Evolutionary conservation across 345 rosid genomes (phyloP).

Genomic region (Eutrema yunnanense): DNA sequence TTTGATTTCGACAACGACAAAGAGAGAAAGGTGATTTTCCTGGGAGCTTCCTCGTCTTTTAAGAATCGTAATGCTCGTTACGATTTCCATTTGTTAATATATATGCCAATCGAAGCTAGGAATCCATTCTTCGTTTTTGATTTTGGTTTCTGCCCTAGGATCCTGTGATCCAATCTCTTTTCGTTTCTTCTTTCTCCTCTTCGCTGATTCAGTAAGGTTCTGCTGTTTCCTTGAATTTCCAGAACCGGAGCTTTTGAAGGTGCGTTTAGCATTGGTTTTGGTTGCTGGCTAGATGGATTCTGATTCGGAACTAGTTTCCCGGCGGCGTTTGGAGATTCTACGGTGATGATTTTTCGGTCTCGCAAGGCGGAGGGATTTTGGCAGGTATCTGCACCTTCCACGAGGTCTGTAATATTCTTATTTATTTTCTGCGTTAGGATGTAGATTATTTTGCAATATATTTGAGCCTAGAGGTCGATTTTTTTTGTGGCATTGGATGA

Average conservation of each 20-base stretch:
- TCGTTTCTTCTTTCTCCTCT: background rate
- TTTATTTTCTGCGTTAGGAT: background rate
- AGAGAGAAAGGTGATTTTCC: background rate
- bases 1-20: conserved; percentile 5
- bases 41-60: background rate
- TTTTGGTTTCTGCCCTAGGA: conserved; percentile 20
- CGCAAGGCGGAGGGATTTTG: conserved; percentile 19
- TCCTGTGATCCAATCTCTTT: conserved; percentile 13
- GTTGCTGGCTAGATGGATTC: conserved; percentile 10
- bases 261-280: background rate
- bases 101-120: background rate
- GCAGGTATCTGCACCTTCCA: conserved; percentile 33
- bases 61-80: background rate
- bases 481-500: background rate
- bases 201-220: background rate
- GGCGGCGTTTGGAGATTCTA: conserved; percentile 4
- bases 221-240: background rate
- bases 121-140: background rate
- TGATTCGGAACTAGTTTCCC: background rate
- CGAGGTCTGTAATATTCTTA: conserved; percentile 24
- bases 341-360: conserved; percentile 7
- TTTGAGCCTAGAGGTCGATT: background rate
- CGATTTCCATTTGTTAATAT: background rate
- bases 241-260: background rate
- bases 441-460: background rate